A percentile compares a stretch with the other conserved stretches of the same genome.
Evolutionary conservation across 495 filamentous ascomycete genomes (phyloP).

Genomic region (Xylaria flabelliformis): DNA sequence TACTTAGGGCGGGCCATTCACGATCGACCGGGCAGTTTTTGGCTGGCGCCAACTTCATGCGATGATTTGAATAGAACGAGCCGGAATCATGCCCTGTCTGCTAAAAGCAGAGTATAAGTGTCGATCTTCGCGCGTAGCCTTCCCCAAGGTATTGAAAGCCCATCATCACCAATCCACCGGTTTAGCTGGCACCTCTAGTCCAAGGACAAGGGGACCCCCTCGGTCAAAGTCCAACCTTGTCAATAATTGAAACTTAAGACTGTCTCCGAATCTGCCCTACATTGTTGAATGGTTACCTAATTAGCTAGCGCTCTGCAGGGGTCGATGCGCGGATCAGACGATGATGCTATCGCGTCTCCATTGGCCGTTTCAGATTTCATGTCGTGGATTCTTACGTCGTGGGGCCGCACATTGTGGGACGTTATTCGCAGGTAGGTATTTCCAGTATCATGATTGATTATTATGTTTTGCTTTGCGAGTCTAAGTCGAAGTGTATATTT

Average conservation of each 20-base stretch:
- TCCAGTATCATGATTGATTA: neutral
- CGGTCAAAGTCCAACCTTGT: neutral
- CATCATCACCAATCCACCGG: neutral
- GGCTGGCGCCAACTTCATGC: constrained; percentile 16
- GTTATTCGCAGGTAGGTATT: neutral
- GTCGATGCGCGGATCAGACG: constrained; percentile 21
- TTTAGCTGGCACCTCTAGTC: constrained; percentile 12
- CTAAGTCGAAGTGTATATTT: neutral
- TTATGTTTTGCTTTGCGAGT: neutral
- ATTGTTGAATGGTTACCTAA: constrained; percentile 4
- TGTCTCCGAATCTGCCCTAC: constrained; percentile 12
- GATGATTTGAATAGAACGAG: neutral
- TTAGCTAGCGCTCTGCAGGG: constrained; percentile 2
- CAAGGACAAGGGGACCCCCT: neutral
- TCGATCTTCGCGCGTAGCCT: neutral
- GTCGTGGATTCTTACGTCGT: neutral
- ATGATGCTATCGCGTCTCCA: constrained; percentile 14
- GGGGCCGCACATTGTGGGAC: constrained; percentile 8
- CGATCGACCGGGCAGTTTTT: constrained; percentile 5
- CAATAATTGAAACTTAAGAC: constrained; percentile 20
- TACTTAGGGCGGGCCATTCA: constrained; percentile 23
- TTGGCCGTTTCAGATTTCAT: constrained; percentile 24
- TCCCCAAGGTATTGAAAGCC: neutral
- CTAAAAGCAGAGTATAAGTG: neutral
- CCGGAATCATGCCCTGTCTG: neutral